A percentile compares a stretch with the other conserved stretches of the same genome.
Evolutionary conservation across 2,329 filamentous ascomycete species (phyloP).

Genomic region (Gaeumannomyces tritici): DNA sequence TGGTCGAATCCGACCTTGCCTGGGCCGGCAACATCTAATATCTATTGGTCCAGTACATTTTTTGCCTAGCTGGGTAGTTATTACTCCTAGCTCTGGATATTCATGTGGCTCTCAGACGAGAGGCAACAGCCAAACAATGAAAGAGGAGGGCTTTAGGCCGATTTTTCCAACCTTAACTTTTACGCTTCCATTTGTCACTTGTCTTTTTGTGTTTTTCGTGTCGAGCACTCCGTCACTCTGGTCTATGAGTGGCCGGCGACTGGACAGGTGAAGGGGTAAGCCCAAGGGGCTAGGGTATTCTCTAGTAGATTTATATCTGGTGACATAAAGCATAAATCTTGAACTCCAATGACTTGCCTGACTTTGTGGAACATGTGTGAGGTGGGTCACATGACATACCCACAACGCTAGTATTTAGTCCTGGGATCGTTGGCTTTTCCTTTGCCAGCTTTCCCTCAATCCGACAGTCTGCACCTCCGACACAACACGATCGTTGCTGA

Average conservation of each 20-base stretch:
- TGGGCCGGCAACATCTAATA: slow-evolving; percentile 14
- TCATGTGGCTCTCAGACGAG: not conserved
- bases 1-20: not conserved
- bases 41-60: slow-evolving; percentile 7
- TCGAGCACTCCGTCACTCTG: not conserved
- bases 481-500: too few species aligned
- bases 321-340: not conserved
- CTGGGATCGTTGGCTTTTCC: too few species aligned
- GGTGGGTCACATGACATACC: too few species aligned
- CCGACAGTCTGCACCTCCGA: too few species aligned
- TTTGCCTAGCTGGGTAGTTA: not conserved
- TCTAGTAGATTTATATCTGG: slow-evolving; percentile 6
- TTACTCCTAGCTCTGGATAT: not conserved
- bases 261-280: slow-evolving; percentile 17
- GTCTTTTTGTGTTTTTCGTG: slow-evolving; percentile 5
- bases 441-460: too few species aligned
- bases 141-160: not conserved
- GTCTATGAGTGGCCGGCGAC: slow-evolving; percentile 14
- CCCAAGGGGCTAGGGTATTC: slow-evolving; percentile 25
- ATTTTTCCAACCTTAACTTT: not conserved
- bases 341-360: not conserved
- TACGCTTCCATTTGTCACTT: not conserved
- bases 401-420: too few species aligned
- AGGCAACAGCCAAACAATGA: not conserved
- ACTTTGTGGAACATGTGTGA: too few species aligned